These are phyloP conservation scores for Scytalidium lignicola DNA, from an alignment of 2,329 filamentous ascomycete species.

Conservation along the genomic window DNA sequence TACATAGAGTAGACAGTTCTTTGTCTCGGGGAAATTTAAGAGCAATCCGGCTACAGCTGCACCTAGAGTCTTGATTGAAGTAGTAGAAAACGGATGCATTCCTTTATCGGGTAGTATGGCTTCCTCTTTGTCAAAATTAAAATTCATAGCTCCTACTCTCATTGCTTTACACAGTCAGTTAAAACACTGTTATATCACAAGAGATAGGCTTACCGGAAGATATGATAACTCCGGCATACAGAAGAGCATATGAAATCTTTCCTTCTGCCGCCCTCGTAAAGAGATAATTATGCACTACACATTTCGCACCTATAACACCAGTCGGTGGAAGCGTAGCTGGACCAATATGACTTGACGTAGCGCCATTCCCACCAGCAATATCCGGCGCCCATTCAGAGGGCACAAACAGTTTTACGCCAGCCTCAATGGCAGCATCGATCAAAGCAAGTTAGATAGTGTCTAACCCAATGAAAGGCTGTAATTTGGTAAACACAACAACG, in stretches of 20 bases:
- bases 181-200: too few relatives aligned
- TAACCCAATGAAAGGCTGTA: too few relatives aligned
- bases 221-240: neutral
- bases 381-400: neutral
- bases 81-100: neutral
- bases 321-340: neutral
- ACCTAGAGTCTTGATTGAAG: neutral
- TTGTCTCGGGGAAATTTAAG: neutral
- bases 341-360: neutral
- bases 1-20: too few relatives aligned
- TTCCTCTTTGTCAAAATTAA: neutral
- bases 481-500: too few relatives aligned
- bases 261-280: neutral
- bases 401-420: neutral
- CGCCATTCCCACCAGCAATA: neutral
- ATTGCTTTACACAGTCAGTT: too few relatives aligned
- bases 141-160: too few relatives aligned
- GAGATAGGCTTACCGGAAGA: neutral
- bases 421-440: neutral
- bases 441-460: neutral
- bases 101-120: neutral
- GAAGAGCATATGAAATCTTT: neutral
- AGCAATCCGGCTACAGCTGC: neutral
- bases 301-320: neutral
- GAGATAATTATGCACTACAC: neutral